Base-by-base conservation (phyloP, 108 stramenopile genomes). In the Nannochloropsis oceanica region DNA sequence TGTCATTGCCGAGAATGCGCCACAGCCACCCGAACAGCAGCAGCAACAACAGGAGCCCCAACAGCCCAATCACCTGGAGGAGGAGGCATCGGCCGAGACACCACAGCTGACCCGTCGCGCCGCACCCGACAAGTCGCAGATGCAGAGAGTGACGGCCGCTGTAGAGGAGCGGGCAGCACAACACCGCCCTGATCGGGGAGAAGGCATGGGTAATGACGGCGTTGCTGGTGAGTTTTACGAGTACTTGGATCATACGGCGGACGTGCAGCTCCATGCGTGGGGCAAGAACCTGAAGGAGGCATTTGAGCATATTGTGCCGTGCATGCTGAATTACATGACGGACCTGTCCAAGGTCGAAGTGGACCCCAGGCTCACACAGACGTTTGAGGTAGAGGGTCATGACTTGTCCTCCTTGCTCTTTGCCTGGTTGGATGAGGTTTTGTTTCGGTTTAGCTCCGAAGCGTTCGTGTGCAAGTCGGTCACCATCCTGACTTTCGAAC, bases 311-410 rank as follows among this genome's bases (percentile, higher is more conserved):
- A 82, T 94, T 27, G 87, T 88, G 8, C n/a, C 87, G 18, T 87
- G 90, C 83, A 93, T 95, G 93, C 93, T 94, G 81, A 93, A 93
- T 73, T 92, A 93, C 89, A 93, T 95, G 85, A 94, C 94, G 13
- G 87, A 92, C 27, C 44, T 94, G 25, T 83, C 46, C 26, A 83
- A 59, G 22, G 82, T 94, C 34, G 91, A 89, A 27, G 83, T 91
- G 22, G 85, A 93, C 81, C 44, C 79, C 8, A 26, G 46, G 22
- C 44, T 82, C 44, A 86, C 91, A 24, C 44, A 80, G 14, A 34
- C 82, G 26, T 24, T 90, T 25, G 88, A 85, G 27, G 83, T 87
- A 13, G 43, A 82, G 82, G 93, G 93, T 9, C 92, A 93, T 34
- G 93, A 94, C 84, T 14, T 89, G 82, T 44, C 85, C 26, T 90